phyloP scores from a whole-genome alignment of 495 filamentous ascomycete species.

The Neurospora pannonica region DNA sequence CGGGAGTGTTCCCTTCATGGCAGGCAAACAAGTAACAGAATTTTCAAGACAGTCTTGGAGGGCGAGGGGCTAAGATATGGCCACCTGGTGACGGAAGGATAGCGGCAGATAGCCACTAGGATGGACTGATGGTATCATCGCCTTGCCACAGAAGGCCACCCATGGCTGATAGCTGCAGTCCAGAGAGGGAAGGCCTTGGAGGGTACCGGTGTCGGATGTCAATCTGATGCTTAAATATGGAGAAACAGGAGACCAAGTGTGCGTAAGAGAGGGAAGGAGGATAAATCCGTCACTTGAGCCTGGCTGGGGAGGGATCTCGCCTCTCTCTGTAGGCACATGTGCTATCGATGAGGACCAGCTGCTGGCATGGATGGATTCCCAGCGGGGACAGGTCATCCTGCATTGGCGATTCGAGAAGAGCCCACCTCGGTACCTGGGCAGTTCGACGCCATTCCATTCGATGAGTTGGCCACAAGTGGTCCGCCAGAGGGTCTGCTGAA shows the following conservation, averaged over 20 bases:
- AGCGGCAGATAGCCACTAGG: background rate
- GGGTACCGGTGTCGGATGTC: background rate
- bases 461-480: constrained; percentile 1
- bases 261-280: background rate
- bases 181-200: background rate
- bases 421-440: background rate
- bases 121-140: background rate
- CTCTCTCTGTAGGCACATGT: background rate
- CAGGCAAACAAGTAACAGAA: background rate
- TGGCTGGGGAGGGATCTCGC: background rate
- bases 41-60: background rate
- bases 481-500: constrained; percentile 2
- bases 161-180: background rate
- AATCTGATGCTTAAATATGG: background rate
- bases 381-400: constrained; percentile 2
- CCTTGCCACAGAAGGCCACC: background rate
- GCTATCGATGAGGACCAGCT: background rate
- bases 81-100: background rate
- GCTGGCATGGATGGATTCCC: background rate
- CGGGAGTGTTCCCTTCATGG: background rate
- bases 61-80: background rate
- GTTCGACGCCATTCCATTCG: constrained; percentile 1
- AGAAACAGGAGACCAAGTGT: background rate
- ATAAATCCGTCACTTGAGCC: background rate
- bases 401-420: background rate